Evolutionary conservation across 1,139 yeast genomes (phyloP).

Genomic region (Scheffersomyces quercinus): DNA sequence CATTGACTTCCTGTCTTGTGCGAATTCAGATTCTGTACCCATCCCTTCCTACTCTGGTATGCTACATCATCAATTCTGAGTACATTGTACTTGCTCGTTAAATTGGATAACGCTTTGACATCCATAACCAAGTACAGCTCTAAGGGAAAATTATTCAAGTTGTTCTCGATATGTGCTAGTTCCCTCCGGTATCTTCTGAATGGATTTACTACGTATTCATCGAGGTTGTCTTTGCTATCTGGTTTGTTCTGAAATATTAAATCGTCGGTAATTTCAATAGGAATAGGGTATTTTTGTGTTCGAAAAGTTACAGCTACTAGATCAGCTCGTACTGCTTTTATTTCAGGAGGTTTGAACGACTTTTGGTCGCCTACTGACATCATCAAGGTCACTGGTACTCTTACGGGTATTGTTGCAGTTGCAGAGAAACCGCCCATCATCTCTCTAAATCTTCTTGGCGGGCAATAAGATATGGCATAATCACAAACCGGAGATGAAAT

Average conservation of each 20-base stretch:
- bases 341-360: conserved; percentile 18
- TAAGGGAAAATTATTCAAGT: too few species aligned
- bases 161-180: conserved; percentile 8
- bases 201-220: conserved; percentile 17
- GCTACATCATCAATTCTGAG: conserved; percentile 14
- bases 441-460: not conserved
- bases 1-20: too few species aligned
- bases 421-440: not conserved
- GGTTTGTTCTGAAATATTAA: conserved; percentile 16
- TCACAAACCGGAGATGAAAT: conserved; percentile 16
- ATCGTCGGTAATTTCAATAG: conserved; percentile 19
- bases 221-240: conserved; percentile 17
- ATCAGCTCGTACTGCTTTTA: conserved; percentile 18
- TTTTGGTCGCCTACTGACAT: conserved; percentile 2
- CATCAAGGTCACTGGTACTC: not conserved
- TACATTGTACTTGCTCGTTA: conserved; percentile 15
- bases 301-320: conserved; percentile 19
- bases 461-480: conserved; percentile 15
- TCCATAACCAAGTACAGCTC: conserved; percentile 17
- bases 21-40: not conserved
- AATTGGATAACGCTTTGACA: conserved; percentile 20
- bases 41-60: not conserved
- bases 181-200: conserved; percentile 17
- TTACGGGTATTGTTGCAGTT: conserved; percentile 5
- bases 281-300: conserved; percentile 24